phyloP scores from a whole-genome alignment of 441 rosid species.

The Adansonia rubrostipa region DNA sequence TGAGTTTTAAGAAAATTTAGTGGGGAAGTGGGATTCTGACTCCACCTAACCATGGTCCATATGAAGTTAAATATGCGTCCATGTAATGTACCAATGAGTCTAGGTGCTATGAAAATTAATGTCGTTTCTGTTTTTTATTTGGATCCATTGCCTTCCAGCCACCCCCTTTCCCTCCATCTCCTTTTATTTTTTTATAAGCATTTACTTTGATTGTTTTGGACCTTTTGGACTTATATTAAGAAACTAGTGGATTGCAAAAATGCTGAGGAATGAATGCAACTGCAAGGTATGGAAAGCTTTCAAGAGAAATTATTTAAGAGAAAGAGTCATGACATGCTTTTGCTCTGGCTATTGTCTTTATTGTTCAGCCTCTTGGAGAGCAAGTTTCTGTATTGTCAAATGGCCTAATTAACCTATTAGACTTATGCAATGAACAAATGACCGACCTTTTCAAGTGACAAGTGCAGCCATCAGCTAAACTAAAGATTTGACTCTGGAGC shows the following conservation, averaged over 20 bases:
- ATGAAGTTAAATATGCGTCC: too few relatives aligned
- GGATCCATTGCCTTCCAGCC: neutral
- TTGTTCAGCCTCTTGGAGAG: neutral
- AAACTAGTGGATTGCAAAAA: neutral
- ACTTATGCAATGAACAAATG: too few relatives aligned
- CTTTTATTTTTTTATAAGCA: neutral
- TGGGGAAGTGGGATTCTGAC: too few relatives aligned
- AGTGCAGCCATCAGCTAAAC: too few relatives aligned
- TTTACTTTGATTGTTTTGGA: neutral
- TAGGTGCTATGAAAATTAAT: neutral
- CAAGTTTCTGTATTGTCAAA: neutral
- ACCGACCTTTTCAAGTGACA: too few relatives aligned
- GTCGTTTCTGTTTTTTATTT: too few relatives aligned
- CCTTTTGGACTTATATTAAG: neutral
- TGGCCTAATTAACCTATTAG: neutral
- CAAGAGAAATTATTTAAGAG: neutral
- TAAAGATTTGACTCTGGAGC: too few relatives aligned
- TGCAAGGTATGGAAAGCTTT: too few relatives aligned
- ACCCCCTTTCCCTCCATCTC: neutral
- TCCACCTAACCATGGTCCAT: too few relatives aligned
- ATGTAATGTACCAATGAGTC: too few relatives aligned
- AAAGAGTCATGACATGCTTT: neutral
- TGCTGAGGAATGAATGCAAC: neutral
- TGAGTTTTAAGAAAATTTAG: too few relatives aligned
- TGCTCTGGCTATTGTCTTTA: neutral